These are phyloP conservation scores for Pisolithus tinctorius DNA, from an alignment of 768 basidiomycete genomes.

Conservation along the genomic window DNA sequence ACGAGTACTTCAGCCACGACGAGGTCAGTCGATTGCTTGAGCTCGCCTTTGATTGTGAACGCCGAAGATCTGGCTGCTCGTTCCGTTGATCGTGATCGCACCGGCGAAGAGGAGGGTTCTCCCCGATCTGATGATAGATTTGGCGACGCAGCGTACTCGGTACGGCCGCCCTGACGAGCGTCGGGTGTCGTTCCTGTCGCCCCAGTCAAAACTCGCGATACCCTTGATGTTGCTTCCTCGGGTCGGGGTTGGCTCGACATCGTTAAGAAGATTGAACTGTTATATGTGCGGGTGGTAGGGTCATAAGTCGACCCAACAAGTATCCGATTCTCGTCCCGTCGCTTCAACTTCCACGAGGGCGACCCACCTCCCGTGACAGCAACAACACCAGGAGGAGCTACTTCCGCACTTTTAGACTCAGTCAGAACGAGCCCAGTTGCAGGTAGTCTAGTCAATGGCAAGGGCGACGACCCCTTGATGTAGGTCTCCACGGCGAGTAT, in stretches of 20 bases:
- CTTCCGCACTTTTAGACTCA: constrained; percentile 43
- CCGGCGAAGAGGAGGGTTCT: constrained; percentile 18
- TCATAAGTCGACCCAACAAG: constrained; percentile 51
- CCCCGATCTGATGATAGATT: constrained; percentile 11
- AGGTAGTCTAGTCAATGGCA: constrained; percentile 68
- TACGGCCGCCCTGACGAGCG: constrained; percentile 6
- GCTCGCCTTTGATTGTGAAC: constrained; percentile 57
- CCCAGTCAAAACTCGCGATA: constrained; percentile 32
- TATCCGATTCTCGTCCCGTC: constrained; percentile 51
- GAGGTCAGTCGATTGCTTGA: constrained; percentile 58
- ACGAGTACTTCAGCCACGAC: constrained; percentile 74
- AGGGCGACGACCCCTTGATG: constrained; percentile 56
- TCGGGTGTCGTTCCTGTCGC: constrained; percentile 12
- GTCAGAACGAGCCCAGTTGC: constrained; percentile 52
- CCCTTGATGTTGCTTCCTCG: constrained; percentile 36
- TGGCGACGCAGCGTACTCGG: constrained; percentile 19
- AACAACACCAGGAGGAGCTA: constrained; percentile 19
- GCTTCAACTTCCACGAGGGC: constrained; percentile 49
- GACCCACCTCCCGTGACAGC: constrained; percentile 20
- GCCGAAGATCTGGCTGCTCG: constrained; percentile 37
- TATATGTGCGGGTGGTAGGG: constrained; percentile 45
- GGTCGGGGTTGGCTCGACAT: constrained; percentile 15
- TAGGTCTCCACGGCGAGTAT: constrained; percentile 71
- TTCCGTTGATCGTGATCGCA: constrained; percentile 30
- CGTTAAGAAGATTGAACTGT: constrained; percentile 43